Percentiles rank a stretch among this genome's conserved stretches.
These are phyloP conservation scores for Fusarium decemcellulare DNA, from an alignment of 2,329 filamentous ascomycete species.

Conservation along the genomic window DNA sequence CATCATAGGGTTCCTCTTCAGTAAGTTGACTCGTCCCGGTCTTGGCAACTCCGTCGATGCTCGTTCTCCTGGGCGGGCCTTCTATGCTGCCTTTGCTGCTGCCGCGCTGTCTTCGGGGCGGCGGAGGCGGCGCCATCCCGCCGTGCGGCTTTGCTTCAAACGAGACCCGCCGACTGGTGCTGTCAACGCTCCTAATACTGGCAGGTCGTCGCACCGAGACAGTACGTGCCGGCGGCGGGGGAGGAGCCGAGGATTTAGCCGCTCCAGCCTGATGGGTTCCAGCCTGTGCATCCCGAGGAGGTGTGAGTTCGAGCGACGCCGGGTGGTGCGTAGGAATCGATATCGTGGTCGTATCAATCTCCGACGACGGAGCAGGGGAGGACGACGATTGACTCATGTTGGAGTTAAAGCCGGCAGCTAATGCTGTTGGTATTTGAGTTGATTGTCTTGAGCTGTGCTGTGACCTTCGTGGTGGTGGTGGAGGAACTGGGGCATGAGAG, in stretches of 20 bases:
- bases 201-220: constrained; percentile 60
- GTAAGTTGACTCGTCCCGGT: constrained; percentile 30
- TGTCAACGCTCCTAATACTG: constrained; percentile 60
- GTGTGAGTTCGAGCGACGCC: constrained; percentile 22
- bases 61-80: constrained; percentile 50
- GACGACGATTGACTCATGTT: constrained; percentile 34
- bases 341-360: constrained; percentile 28
- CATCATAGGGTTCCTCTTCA: constrained; percentile 30
- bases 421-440: constrained; percentile 34
- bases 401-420: constrained; percentile 55
- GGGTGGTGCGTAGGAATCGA: constrained; percentile 25
- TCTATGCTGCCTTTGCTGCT: constrained; percentile 62
- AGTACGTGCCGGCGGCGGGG: constrained; percentile 63
- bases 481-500: constrained; percentile 64
- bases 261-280: constrained; percentile 24
- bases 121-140: constrained; percentile 57
- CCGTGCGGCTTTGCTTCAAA: constrained; percentile 49
- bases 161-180: constrained; percentile 47
- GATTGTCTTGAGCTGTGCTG: constrained; percentile 54
- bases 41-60: constrained; percentile 49
- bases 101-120: constrained; percentile 65
- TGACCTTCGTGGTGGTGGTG: constrained; percentile 69
- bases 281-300: constrained; percentile 29
- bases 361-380: constrained; percentile 37
- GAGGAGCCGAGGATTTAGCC: constrained; percentile 50